phyloP scores from a whole-genome alignment of 1,284 basidiomycete species.

The Leccinum pachyderme region DNA sequence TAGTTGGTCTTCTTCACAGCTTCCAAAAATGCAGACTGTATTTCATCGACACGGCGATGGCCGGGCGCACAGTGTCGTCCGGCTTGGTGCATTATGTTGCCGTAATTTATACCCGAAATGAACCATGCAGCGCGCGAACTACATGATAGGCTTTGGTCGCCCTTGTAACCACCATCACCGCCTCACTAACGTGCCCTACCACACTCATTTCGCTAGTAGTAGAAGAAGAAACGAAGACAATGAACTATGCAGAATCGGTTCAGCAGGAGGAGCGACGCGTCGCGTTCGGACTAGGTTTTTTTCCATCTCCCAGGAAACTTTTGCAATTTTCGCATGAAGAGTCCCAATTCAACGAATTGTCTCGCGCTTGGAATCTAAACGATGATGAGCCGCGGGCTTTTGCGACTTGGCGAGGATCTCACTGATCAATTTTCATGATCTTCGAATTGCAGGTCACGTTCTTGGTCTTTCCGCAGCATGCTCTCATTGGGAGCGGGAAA shows the following conservation, averaged over 20 bases:
- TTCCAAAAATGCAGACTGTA: neutral
- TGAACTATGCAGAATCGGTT: neutral
- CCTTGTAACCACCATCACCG: constrained; percentile 14
- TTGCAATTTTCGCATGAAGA: neutral
- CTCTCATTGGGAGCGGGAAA: neutral
- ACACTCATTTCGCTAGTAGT: constrained; percentile 1
- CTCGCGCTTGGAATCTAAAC: neutral
- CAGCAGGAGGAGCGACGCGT: neutral
- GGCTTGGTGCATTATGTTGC: neutral
- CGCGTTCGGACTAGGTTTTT: neutral
- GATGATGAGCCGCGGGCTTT: neutral
- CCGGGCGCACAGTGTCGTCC: constrained; percentile 1
- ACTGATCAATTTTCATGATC: neutral
- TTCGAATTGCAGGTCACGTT: neutral
- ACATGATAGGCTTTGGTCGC: constrained; percentile 1
- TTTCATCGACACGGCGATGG: constrained; percentile 8
- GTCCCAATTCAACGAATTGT: neutral
- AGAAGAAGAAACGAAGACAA: neutral
- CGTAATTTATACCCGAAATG: constrained; percentile 8
- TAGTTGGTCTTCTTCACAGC: constrained; percentile 2
- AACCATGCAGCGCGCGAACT: neutral
- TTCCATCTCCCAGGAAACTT: neutral
- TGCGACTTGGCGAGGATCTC: neutral
- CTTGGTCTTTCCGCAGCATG: neutral
- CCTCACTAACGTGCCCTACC: neutral